Evolutionary conservation across 306 rosid species (phyloP).

Genomic region (Leucaena leucocephala): DNA sequence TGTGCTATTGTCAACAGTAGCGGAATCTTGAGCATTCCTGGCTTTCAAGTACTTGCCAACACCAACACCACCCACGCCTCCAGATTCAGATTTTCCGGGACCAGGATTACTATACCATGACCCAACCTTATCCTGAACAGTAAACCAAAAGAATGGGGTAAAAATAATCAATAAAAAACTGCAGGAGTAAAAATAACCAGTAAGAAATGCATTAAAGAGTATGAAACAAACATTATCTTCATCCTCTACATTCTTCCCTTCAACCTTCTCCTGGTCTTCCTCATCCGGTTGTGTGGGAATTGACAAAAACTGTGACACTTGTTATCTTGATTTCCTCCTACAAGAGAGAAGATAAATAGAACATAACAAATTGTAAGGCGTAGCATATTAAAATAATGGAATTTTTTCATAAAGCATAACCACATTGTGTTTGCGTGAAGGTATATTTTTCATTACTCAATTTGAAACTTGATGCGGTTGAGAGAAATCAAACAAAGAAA

Average conservation of each 20-base stretch:
- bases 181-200: slow-evolving; percentile 7
- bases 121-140: slow-evolving; percentile 79
- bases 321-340: slow-evolving; percentile 97
- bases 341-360: slow-evolving; percentile 28
- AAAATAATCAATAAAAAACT: slow-evolving; percentile 18
- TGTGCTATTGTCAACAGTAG: slow-evolving; percentile 43
- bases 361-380: slow-evolving; percentile 22
- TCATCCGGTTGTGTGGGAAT: slow-evolving; percentile 90
- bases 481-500: slow-evolving; percentile 29
- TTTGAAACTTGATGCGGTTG: slow-evolving; percentile 6
- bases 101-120: slow-evolving; percentile 93
- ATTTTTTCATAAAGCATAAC: slow-evolving; percentile 29
- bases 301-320: slow-evolving; percentile 72
- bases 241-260: slow-evolving; percentile 68
- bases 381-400: slow-evolving; percentile 13
- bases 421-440: slow-evolving; percentile 35
- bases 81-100: slow-evolving; percentile 63
- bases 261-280: slow-evolving; percentile 63
- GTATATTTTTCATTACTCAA: slow-evolving; percentile 29
- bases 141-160: background rate
- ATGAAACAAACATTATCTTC: slow-evolving; percentile 75
- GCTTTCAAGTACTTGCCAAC: slow-evolving; percentile 91
- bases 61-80: slow-evolving; percentile 57
- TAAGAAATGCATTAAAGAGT: slow-evolving; percentile 19
- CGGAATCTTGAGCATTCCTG: slow-evolving; percentile 55